Percentiles rank a stretch among this genome's conserved stretches.
These are phyloP conservation scores for Neoconidiobolus thromboides DNA, from an alignment of 371 early-diverging fungal genomes.

Conservation along the genomic window DNA sequence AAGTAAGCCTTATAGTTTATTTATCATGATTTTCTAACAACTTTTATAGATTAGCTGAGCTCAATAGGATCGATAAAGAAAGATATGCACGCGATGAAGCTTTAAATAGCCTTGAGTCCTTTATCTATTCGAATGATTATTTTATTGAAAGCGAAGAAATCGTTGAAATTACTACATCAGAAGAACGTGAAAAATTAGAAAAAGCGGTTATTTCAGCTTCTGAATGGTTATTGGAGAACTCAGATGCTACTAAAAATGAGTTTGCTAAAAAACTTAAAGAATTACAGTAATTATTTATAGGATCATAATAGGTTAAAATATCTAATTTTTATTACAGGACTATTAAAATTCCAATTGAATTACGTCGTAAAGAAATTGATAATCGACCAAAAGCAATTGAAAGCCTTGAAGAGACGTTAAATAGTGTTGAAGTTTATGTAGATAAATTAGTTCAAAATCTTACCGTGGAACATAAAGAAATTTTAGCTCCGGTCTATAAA, in stretches of 20 bases:
- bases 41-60: constrained; percentile 7
- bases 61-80: constrained; percentile 38
- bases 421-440: constrained; percentile 20
- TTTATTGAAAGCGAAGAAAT: constrained; percentile 53
- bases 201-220: constrained; percentile 33
- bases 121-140: constrained; percentile 70
- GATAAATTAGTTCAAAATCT: constrained; percentile 14
- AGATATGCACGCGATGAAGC: constrained; percentile 65
- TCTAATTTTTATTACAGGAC: constrained; percentile 14
- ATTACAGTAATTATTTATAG: neutral
- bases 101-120: constrained; percentile 72
- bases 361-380: constrained; percentile 35
- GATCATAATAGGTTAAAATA: neutral
- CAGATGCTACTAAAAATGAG: constrained; percentile 22
- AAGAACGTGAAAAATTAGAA: constrained; percentile 44
- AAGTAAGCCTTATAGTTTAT: constrained; percentile 10
- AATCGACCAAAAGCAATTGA: constrained; percentile 38
- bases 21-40: neutral
- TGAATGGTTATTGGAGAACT: constrained; percentile 77
- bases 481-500: constrained; percentile 24
- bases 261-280: constrained; percentile 14
- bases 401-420: constrained; percentile 19
- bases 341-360: constrained; percentile 40
- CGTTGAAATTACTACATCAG: constrained; percentile 38
- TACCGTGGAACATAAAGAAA: constrained; percentile 21